Evolutionary conservation across 768 basidiomycete species (phyloP).

Genomic region (Saitozyma podzolica): DNA sequence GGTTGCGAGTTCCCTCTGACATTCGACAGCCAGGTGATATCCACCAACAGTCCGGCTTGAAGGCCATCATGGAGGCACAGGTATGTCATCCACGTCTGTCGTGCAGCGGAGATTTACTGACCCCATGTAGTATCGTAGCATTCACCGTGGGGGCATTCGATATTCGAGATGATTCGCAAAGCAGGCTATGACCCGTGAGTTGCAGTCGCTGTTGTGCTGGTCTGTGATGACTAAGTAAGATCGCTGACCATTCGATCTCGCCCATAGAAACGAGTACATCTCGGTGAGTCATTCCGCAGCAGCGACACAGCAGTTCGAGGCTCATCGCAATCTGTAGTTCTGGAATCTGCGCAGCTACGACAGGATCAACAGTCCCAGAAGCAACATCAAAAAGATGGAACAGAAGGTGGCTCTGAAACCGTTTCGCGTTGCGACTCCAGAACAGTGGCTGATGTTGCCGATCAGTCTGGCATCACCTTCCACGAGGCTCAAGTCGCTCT

Average conservation of each 20-base stretch:
- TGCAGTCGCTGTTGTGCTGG: constrained; percentile 3
- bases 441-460: not conserved
- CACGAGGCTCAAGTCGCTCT: constrained; percentile 83
- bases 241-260: constrained; percentile 8
- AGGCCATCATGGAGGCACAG: constrained; percentile 75
- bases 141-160: constrained; percentile 86
- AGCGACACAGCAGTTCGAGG: constrained; percentile 42
- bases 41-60: constrained; percentile 59
- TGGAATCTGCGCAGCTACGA: constrained; percentile 92
- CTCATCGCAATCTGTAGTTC: constrained; percentile 55
- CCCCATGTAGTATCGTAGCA: constrained; percentile 59
- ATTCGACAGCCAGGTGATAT: constrained; percentile 65
- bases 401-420: constrained; percentile 41
- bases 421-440: not conserved
- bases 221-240: not conserved
- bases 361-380: constrained; percentile 66
- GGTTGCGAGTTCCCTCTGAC: no score
- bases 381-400: constrained; percentile 70
- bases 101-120: not conserved
- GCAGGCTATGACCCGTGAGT: constrained; percentile 64
- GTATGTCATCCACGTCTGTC: not conserved
- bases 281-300: constrained; percentile 57
- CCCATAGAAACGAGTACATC: constrained; percentile 37
- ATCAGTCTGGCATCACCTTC: constrained; percentile 73
- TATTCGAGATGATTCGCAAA: constrained; percentile 76